A percentile compares a stretch with the other conserved stretches of the same genome.
Conservation (phyloP, 306 rosid species). For the Gillenia trifoliata region DNA sequence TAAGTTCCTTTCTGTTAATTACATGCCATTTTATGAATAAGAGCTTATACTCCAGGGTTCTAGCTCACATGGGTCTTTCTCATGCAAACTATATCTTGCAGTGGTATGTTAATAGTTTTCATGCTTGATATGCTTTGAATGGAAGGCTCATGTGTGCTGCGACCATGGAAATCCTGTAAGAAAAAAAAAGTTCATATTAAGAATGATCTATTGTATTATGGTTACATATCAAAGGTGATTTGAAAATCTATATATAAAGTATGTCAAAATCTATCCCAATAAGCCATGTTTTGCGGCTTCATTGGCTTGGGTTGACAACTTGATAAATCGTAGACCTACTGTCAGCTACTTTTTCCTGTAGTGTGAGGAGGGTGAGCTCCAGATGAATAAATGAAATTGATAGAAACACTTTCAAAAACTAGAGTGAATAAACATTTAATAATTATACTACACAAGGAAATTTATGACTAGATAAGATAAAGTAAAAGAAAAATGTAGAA, state of each 20-base stretch:
- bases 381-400: not conserved
- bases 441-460: not conserved
- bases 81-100: not conserved
- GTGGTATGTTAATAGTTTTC: not conserved
- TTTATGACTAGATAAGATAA: not conserved
- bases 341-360: not conserved
- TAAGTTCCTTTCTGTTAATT: not conserved
- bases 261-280: not conserved
- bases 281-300: not conserved
- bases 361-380: not conserved
- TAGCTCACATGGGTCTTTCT: constrained; percentile 11
- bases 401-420: not conserved
- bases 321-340: not conserved
- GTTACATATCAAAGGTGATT: not conserved
- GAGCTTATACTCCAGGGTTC: not conserved
- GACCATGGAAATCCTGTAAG: not conserved
- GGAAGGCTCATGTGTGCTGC: constrained; percentile 1
- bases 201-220: not conserved
- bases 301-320: not conserved
- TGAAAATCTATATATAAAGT: not conserved
- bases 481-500: not conserved
- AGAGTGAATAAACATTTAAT: not conserved
- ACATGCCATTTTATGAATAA: not conserved
- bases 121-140: constrained; percentile 10
- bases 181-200: not conserved